Evolutionary conservation across 176 grass and related monocot genomes (phyloP), one percentile per base, ranked within the genome.

Genomic region (Carex littledalei): DNA sequence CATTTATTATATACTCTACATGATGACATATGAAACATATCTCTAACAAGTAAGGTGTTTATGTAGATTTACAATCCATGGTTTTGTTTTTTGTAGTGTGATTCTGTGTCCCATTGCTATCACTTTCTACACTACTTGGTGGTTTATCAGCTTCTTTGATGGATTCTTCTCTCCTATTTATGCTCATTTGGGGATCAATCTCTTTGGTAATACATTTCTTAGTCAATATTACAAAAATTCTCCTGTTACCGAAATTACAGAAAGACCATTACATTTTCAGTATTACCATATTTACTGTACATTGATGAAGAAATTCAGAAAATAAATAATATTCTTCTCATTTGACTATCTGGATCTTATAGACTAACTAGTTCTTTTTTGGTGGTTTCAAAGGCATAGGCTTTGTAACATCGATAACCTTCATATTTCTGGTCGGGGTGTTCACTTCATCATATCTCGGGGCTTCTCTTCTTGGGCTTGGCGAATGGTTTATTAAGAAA

Each of bases 101-200:
- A 97, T 97, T 69, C 53, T 97, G 58, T 84, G 94, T 24, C 94
- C 94, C 37, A 94, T 97, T 57, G 88, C 88, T 66, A 88, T 92
- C 61, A 97, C 94, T 20, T 94, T 97, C 87, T 94, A 97, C 77
- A 79, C 83, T 3, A 94, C 94, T 12, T 92, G 91, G 91, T 92
- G 91, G 94, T 94, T 97, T 82, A 87, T 97, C 85, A 67, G 86
- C 53, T 87, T 97, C 43, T 89, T 97, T 17, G 91, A 94, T 20
- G 91, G 89, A 81, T 97, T 97, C 87, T 93, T 97, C 87, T 97
- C 88, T 5, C 94, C 91, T 9, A 94, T 97, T 67, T 97, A 94
- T 86, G 67, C 87, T 83, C 91, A 90, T 80, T 84, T 94, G 56
- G 91, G 89, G 49, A 94, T 97, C 22, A 18, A 91, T 50, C 39